Evolutionary conservation across 2,329 filamentous ascomycete species (phyloP).

Genomic region (Colletotrichum tropicicola): DNA sequence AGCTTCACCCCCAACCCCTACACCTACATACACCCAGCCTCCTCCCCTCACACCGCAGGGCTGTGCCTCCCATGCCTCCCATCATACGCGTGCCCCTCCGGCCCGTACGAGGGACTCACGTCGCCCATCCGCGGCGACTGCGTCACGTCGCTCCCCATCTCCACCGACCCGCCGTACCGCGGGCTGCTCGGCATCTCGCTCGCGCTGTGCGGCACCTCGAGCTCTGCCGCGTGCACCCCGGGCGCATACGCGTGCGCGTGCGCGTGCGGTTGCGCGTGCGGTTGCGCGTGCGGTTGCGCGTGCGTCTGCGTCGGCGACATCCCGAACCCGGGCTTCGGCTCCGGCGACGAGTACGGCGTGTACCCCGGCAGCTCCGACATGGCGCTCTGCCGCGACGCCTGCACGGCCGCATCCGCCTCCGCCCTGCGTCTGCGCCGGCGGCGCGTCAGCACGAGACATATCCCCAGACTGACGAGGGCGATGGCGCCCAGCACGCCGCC

Average conservation of each 20-base stretch:
- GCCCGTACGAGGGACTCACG: not conserved
- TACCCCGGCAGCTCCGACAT: conserved; percentile 16
- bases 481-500: not conserved
- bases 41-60: not conserved
- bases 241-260: too few species aligned
- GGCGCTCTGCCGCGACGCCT: not conserved
- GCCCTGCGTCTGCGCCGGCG: not conserved
- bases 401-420: not conserved
- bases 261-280: too few species aligned
- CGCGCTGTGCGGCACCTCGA: conserved; percentile 8
- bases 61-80: not conserved
- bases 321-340: not conserved
- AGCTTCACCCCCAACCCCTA: not conserved
- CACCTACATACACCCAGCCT: not conserved
- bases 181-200: conserved; percentile 23
- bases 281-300: too few species aligned
- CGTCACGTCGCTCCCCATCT: conserved; percentile 6
- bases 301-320: not conserved
- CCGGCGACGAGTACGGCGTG: not conserved
- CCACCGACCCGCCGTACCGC: not conserved
- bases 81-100: not conserved
- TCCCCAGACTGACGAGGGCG: not conserved
- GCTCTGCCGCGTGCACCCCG: not conserved
- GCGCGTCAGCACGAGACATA: not conserved
- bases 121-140: not conserved